These are phyloP conservation scores for Crithidia thermophila DNA, from an alignment of 208 protist genomes.

Conservation along the genomic window DNA sequence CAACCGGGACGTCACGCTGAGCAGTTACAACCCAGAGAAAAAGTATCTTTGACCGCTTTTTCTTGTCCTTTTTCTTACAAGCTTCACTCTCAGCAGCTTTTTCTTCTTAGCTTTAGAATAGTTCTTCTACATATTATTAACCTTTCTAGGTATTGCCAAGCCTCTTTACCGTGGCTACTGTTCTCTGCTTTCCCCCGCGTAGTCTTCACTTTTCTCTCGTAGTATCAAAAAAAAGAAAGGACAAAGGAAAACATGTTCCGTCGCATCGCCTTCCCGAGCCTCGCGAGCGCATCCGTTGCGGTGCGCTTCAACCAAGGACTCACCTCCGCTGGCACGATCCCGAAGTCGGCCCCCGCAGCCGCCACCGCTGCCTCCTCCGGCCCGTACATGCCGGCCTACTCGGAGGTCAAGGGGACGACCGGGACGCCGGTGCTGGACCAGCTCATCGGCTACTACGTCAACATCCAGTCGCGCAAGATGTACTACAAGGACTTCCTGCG, in stretches of 20 bases:
- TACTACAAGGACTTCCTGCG: constrained; percentile 94
- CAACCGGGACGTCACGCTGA: too few relatives aligned
- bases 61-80: background rate
- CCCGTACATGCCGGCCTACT: constrained; percentile 77
- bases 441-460: constrained; percentile 93
- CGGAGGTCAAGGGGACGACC: constrained; percentile 72
- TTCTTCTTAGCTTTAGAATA: too few relatives aligned
- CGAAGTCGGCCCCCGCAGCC: constrained; percentile 48
- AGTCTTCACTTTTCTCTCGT: too few relatives aligned
- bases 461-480: constrained; percentile 94
- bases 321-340: constrained; percentile 26
- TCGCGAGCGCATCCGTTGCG: constrained; percentile 20
- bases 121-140: too few relatives aligned
- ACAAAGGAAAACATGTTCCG: constrained; percentile 26
- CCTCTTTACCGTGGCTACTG: too few relatives aligned
- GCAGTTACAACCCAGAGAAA: too few relatives aligned
- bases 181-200: too few relatives aligned
- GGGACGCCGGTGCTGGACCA: constrained; percentile 82
- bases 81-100: background rate
- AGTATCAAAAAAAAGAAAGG: constrained; percentile 9
- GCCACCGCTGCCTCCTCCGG: constrained; percentile 52
- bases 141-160: too few relatives aligned
- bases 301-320: constrained; percentile 39
- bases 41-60: too few relatives aligned
- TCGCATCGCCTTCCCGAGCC: constrained; percentile 27